Evolutionary conservation across 1,284 basidiomycete species (phyloP), one percentile per base, ranked within the genome.

Genomic region (Sphagnurus paluster): DNA sequence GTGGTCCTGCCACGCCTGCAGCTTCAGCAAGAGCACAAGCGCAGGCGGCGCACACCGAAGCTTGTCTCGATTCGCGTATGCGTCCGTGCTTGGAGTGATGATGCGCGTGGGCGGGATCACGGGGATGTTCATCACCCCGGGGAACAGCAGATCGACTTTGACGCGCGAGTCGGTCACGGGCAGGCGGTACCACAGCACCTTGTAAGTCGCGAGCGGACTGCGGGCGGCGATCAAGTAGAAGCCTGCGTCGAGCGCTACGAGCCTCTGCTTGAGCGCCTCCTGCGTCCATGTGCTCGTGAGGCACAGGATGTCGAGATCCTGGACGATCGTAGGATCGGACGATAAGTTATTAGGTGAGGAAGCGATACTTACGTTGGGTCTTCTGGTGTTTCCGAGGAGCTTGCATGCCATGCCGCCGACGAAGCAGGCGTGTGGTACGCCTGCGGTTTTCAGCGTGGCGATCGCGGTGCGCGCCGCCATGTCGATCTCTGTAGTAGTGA

Each of bases 221-320:
- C 57, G 65, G 2, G 74, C 62, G 0, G 58, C 42, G 10, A 71
- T 52, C 39, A 68, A 62, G 50, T 63, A 69, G 56, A 73, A 76
- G 2, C 54, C 53, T 16, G 56, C 8, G 49, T 74, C 62, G 4
- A 39, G 37, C 2, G 30, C 24, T 20, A 65, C 63, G 13, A 77
- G 55, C 24, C 60, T 49, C 9, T 48, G 46, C 47, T 77, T 76
- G 37, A 77, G 56, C 9, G 49, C 52, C 51, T 71, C 73, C 43
- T 66, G 60, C 8, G 47, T 45, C 32, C 57, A 55, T 2, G 37
- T 20, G 11, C 52, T 49, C n/a, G 62, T 64, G 23, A 74, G 53
- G 5, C 72, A 67, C 21, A 75, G 61, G 14, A 77, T 59, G 50
- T 76, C 75, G 17, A 74, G 60, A 45, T 76, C 74, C 74, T 76